Base-by-base conservation (phyloP, 306 rosid genomes). In the Sophora flavescens region DNA sequence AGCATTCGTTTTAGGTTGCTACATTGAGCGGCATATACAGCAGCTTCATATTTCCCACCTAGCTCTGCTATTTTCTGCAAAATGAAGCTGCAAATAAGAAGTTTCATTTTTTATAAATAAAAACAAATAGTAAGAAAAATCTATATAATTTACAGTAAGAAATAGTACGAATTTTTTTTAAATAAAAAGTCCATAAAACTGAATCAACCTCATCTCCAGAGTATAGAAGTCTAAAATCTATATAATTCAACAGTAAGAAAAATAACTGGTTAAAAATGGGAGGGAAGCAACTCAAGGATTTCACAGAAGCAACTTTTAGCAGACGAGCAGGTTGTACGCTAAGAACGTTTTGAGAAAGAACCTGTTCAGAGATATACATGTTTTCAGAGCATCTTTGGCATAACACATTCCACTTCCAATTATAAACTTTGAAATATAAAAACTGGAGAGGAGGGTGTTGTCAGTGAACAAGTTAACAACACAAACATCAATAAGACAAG, bases 31-130 rank as follows among this genome's bases (percentile, higher is more conserved):
- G 98, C 99, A 86, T 90, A 95, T 33, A 92, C 86, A 68, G 93
- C 99, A 72, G 97, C 93, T 91, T 95, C 99, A 87, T 80, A 95
- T 83, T 91, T 95, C 75, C 97, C 99, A 77, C 92, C 99, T 78
- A 85, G 88, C 82, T 89, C 97, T 22, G 93, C 89, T 78, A 91
- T 92, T 95, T 95, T 95, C 99, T 95, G 84, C 80, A 74, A 68
- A 76, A 80, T 50, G 15, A 53, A 58, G 67, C 61, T 39, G 66
- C 41, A 85, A 44, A 64, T 32, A 60, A 65, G 57, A 79, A 73
- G n/a, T 52, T 65, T 30, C 13, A 53, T 63, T 66, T 61, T 77
- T 26, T 54, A 17, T 38, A 33, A 26, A 77, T 73, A 44, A 30
- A 30, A 30, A 30, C 3, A 30, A 30, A 30, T 30, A 30, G 32